A percentile compares a stretch with the other conserved stretches of the same genome.
Conservation (phyloP, 257 asterid species). For the Cruciata laevipes region DNA sequence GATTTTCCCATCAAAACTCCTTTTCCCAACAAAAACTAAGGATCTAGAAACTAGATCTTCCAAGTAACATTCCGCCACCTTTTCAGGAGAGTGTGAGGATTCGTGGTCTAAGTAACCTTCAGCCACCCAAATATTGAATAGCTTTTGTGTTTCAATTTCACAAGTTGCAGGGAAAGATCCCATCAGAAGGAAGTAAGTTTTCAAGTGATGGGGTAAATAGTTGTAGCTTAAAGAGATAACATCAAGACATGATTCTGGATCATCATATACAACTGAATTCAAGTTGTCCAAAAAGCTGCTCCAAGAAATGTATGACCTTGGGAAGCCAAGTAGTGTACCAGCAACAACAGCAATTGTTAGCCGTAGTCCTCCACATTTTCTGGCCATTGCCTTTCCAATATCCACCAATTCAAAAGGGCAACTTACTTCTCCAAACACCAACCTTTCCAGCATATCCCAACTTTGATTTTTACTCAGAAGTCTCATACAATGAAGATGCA, state of each 20-base stretch:
- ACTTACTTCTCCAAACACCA: background rate
- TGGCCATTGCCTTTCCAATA: conserved; percentile 8
- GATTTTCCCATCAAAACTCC: conserved; percentile 19
- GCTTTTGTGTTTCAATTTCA: conserved; percentile 26
- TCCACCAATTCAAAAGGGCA: background rate
- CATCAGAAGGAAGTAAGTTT: conserved; percentile 30
- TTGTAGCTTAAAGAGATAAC: conserved; percentile 19
- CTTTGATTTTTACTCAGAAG: conserved; percentile 5
- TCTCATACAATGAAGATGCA: background rate
- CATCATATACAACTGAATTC: background rate
- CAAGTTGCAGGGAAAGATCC: conserved; percentile 30
- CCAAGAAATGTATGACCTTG: background rate
- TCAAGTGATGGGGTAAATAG: conserved; percentile 26
- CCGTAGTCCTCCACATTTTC: conserved; percentile 13
- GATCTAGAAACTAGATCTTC: conserved; percentile 32
- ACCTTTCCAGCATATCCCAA: conserved; percentile 9
- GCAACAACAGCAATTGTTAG: conserved; percentile 7
- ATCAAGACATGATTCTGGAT: conserved; percentile 9
- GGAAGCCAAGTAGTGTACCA: background rate
- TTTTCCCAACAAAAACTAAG: conserved; percentile 24
- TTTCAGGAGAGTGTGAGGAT: background rate
- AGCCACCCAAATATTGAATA: conserved; percentile 30
- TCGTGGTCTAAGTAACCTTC: conserved; percentile 27
- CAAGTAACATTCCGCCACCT: conserved; percentile 34
- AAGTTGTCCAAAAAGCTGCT: background rate